Percentiles rank a stretch among this genome's conserved stretches.
Evolutionary conservation across 805 yeast genomes (phyloP).

Genomic region (Starmerella geochares): DNA sequence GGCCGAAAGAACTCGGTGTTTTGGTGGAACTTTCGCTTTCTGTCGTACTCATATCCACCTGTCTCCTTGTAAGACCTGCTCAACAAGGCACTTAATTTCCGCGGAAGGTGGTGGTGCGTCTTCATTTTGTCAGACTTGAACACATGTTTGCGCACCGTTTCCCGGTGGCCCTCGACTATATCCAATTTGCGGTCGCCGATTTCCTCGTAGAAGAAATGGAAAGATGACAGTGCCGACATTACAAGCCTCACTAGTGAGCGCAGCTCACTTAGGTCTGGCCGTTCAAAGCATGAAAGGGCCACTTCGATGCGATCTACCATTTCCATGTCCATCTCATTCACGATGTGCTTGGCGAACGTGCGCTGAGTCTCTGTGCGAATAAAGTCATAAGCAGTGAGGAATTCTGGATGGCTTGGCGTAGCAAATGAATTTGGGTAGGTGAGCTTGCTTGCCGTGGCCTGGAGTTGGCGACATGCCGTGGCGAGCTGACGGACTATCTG

Average conservation of each 20-base stretch:
- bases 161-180: not conserved
- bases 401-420: constrained; percentile 18
- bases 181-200: constrained; percentile 12
- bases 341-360: constrained; percentile 15
- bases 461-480: constrained; percentile 13
- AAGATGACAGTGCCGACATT: constrained; percentile 22
- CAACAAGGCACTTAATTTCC: not conserved
- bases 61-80: constrained; percentile 16
- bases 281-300: constrained; percentile 26
- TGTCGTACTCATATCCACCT: constrained; percentile 16
- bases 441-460: constrained; percentile 6
- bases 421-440: not conserved
- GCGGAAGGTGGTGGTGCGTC: not conserved
- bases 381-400: constrained; percentile 12
- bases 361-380: constrained; percentile 15
- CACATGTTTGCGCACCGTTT: not conserved
- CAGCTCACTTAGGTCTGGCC: constrained; percentile 26
- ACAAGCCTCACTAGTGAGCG: constrained; percentile 22
- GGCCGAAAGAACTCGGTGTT: not conserved
- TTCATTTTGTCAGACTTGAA: not conserved
- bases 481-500: constrained; percentile 21
- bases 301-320: constrained; percentile 22
- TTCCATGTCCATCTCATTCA: constrained; percentile 22
- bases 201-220: constrained; percentile 23
- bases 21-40: not conserved